A percentile compares a stretch with the other conserved stretches of the same genome.
Conservation (phyloP, 768 basidiomycete species). For the Tricholoma flavovirens region DNA sequence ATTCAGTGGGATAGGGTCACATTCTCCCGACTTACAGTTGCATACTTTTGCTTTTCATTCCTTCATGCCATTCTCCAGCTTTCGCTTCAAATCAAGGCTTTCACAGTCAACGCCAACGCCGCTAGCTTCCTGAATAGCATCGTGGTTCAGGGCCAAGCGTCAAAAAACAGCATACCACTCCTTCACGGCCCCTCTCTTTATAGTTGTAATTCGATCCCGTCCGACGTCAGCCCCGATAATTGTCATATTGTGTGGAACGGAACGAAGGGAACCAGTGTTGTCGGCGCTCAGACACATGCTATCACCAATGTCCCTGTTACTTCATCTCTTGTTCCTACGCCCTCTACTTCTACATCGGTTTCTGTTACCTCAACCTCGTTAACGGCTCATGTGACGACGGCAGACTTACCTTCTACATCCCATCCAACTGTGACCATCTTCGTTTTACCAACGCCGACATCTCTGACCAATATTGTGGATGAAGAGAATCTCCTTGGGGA, state of each 20-base stretch:
- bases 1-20: slow-evolving; percentile 65
- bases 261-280: slow-evolving; percentile 14
- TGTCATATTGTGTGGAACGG: slow-evolving; percentile 59
- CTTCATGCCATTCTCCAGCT: slow-evolving; percentile 65
- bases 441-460: slow-evolving; percentile 14
- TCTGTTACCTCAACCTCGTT: slow-evolving; percentile 3
- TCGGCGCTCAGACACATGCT: slow-evolving; percentile 1
- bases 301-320: neutral
- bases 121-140: slow-evolving; percentile 47
- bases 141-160: slow-evolving; percentile 42
- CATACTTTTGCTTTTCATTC: slow-evolving; percentile 65
- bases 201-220: slow-evolving; percentile 52
- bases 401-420: neutral
- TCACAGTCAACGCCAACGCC: slow-evolving; percentile 57
- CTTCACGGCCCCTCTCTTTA: slow-evolving; percentile 42
- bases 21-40: slow-evolving; percentile 55
- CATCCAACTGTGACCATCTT: slow-evolving; percentile 22
- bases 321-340: slow-evolving; percentile 2
- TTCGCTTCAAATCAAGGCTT: slow-evolving; percentile 61
- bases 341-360: neutral
- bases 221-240: slow-evolving; percentile 27
- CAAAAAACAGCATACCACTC: slow-evolving; percentile 46
- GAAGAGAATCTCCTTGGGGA: slow-evolving; percentile 6
- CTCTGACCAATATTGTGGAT: neutral
- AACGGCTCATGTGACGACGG: neutral